Evolutionary conservation across 352 stramenopile species (phyloP).

Genomic region (Pythium sp.): DNA sequence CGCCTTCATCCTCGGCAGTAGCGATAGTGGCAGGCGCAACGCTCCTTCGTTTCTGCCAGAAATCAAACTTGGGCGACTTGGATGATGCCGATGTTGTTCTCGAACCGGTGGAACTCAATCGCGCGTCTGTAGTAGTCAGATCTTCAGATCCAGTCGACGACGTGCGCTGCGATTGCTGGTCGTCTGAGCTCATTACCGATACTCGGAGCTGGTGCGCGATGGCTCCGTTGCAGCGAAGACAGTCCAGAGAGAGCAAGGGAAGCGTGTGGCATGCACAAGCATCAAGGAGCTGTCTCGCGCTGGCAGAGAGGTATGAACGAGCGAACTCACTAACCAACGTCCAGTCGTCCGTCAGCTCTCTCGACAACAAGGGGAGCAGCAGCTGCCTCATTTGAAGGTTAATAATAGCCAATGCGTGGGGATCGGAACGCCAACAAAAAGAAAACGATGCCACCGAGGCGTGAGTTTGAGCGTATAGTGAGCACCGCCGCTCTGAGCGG

Average conservation of each 20-base stretch:
- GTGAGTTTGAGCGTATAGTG: background rate
- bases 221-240: background rate
- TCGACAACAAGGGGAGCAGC: background rate
- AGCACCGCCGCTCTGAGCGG: background rate
- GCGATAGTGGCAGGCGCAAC: conserved; percentile 10
- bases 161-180: background rate
- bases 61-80: conserved; percentile 14
- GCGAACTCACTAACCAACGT: background rate
- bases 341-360: background rate
- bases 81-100: conserved; percentile 4
- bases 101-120: conserved; percentile 15
- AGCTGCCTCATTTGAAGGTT: background rate
- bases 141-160: conserved; percentile 6
- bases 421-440: background rate
- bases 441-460: background rate
- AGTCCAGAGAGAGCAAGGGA: background rate
- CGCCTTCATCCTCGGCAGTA: conserved; percentile 12
- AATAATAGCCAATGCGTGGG: background rate
- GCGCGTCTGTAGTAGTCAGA: background rate
- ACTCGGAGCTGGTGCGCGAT: background rate
- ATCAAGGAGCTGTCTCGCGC: background rate
- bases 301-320: background rate
- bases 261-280: background rate
- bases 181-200: conserved; percentile 1
- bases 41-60: conserved; percentile 21